Percentiles rank a stretch among this genome's conserved stretches.
Conservation (phyloP, 2,329 filamentous ascomycete species). For the Penicillium sp. region DNA sequence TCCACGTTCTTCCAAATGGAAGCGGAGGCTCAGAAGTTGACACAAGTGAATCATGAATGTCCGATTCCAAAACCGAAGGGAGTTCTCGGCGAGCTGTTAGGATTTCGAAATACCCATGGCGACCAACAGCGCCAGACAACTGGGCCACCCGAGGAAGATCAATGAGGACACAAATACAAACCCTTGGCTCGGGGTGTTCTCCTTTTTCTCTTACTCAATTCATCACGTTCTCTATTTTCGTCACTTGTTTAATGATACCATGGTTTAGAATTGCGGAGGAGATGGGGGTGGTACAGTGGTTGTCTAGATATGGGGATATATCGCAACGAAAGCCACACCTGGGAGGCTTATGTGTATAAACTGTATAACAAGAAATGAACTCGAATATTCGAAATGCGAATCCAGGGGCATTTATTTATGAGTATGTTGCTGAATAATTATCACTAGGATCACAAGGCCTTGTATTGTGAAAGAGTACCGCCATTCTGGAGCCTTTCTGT, state of each 20-base stretch:
- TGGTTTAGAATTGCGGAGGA: slow-evolving; percentile 17
- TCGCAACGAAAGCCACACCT: slow-evolving; percentile 3
- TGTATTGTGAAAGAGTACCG: no score
- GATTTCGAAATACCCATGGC: slow-evolving; percentile 58
- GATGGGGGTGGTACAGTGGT: slow-evolving; percentile 5
- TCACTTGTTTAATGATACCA: slow-evolving; percentile 32
- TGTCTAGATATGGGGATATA: slow-evolving; percentile 9
- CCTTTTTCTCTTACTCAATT: background rate
- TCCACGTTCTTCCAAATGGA: slow-evolving; percentile 48
- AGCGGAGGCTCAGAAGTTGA: slow-evolving; percentile 44
- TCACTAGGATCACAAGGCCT: no score
- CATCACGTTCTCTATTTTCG: slow-evolving; percentile 14
- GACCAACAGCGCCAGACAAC: slow-evolving; percentile 21
- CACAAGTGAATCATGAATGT: slow-evolving; percentile 70
- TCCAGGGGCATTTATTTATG: no score
- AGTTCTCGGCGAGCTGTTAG: slow-evolving; percentile 74
- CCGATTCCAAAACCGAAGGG: slow-evolving; percentile 90
- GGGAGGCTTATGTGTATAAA: slow-evolving; percentile 17
- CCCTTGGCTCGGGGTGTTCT: slow-evolving; percentile 2
- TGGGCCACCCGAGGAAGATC: slow-evolving; percentile 20
- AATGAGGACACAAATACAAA: slow-evolving; percentile 6
- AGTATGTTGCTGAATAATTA: no score
- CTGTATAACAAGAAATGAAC: slow-evolving; percentile 19
- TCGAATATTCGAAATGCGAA: no score
- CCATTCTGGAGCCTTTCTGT: no score